Evolutionary conservation across 164 flowering plant species (phyloP).

Genomic region (Cinnamomum micranthum): DNA sequence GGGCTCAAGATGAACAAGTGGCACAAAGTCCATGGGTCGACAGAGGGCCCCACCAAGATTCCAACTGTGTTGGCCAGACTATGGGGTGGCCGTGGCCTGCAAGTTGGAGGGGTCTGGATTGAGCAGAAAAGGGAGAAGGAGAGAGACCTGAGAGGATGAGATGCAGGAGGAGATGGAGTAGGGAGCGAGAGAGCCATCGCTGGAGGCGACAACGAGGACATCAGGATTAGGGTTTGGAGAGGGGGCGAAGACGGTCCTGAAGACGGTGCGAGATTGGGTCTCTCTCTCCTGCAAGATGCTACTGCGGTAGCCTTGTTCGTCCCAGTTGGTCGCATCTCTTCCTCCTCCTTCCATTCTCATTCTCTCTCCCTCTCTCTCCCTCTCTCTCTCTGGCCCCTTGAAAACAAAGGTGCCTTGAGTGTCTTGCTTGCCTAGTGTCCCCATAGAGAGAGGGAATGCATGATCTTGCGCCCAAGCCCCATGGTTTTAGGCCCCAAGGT

Average conservation of each 20-base stretch:
- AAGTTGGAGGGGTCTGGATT: neutral
- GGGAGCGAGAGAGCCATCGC: conserved; percentile 86
- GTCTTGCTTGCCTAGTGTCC: too few species aligned
- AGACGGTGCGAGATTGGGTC: conserved; percentile 59
- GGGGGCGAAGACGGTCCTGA: conserved; percentile 75
- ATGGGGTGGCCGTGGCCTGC: neutral
- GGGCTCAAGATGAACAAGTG: too few species aligned
- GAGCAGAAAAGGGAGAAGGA: neutral
- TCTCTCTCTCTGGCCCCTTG: too few species aligned
- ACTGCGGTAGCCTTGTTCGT: conserved; percentile 65
- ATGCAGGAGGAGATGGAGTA: conserved; percentile 69
- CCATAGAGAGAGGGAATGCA: neutral
- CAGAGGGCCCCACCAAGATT: too few species aligned
- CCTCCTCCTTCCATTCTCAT: conserved; percentile 15
- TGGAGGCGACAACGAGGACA: conserved; percentile 69
- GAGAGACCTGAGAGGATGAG: conserved; percentile 36
- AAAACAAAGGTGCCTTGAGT: too few species aligned
- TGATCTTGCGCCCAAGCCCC: too few species aligned
- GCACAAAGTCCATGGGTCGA: too few species aligned
- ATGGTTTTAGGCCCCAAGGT: too few species aligned
- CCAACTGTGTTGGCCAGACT: too few species aligned
- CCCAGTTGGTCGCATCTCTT: conserved; percentile 68
- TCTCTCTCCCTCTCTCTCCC: too few species aligned
- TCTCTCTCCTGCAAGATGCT: conserved; percentile 64
- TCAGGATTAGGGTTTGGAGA: conserved; percentile 58